Base-by-base conservation (phyloP, 768 basidiomycete genomes). In the Tulasnella calospora region DNA sequence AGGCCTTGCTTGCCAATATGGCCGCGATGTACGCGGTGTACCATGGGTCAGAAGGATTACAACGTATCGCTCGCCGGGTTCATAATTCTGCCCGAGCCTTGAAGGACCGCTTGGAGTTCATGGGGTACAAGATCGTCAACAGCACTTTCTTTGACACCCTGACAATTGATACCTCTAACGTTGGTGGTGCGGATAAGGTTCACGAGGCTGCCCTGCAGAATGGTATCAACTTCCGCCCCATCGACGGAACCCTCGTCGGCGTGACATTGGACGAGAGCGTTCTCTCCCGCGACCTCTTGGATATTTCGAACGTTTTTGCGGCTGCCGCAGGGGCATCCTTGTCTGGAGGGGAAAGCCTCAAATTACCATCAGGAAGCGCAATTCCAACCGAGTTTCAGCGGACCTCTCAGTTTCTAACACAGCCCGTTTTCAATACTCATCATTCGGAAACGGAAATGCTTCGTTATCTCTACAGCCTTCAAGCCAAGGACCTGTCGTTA, bases 381-480 rank as follows among this genome's bases (percentile, higher is more conserved):
- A 88, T 95, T 73, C 91, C 92, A n/a, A 79, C 86, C 13, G 80
- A 82, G 40, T 86, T 93, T 74, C 86, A 83, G 71, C 91, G 92
- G 61, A 90, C 87, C 2, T 92, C 93, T 2, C 85, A 89, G 57
- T 94, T 90, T 85, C 88, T 99, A 15, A 88, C 90, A 0, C 94
- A 99, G 83, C 89, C 94, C 0, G 94, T 98, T 51, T 99, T 97
- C 87, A 99, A 98, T 87, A 90, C 92, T 77, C 93, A 98, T 82
- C 97, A 99, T 83, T 97, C 96, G 6, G 98, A 99, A 87, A 99
- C 98, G 0, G 96, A 98, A 85, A 96, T 99, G 93, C 87, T 99
- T 44, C 95, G 98, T 47, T 98, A 98, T 85, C 94, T 99, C 82
- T 90, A 94, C 85, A 92, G 95, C 81, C 89, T 99, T 72, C 94